A percentile compares a stretch with the other conserved stretches of the same genome.
Conservation (phyloP, 805 yeast genomes). For the Cyberlindnera xishuangbannaensis region DNA sequence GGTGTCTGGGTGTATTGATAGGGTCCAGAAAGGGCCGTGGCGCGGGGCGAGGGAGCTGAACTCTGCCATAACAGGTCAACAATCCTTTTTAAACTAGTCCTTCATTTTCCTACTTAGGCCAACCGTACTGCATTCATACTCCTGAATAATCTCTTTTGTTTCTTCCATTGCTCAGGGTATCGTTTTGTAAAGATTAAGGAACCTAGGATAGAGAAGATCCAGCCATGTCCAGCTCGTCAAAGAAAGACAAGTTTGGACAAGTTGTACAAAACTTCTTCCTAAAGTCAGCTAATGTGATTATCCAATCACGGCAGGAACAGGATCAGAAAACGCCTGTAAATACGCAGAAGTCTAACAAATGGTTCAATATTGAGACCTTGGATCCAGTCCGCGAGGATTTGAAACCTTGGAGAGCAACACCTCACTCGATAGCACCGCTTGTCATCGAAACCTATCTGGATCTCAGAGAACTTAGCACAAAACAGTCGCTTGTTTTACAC, state of each 20-base stretch:
- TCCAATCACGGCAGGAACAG: constrained; percentile 35
- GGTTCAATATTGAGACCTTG: constrained; percentile 55
- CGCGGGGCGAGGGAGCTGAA: too few relatives aligned
- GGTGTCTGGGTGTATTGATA: too few relatives aligned
- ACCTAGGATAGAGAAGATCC: too few relatives aligned
- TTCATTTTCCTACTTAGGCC: too few relatives aligned
- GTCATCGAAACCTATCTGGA: constrained; percentile 82
- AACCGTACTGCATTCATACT: too few relatives aligned
- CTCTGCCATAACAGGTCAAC: too few relatives aligned
- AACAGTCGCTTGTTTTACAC: constrained; percentile 52
- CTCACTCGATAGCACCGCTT: constrained; percentile 59
- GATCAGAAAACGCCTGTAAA: background rate
- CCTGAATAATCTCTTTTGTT: too few relatives aligned
- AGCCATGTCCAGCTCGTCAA: background rate
- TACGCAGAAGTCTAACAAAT: constrained; percentile 38
- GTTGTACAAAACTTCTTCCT: constrained; percentile 49
- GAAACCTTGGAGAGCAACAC: constrained; percentile 48
- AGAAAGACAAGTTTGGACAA: constrained; percentile 23
- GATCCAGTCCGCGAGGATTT: constrained; percentile 48
- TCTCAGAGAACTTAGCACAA: constrained; percentile 47
- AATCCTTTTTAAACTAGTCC: too few relatives aligned
- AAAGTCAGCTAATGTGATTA: constrained; percentile 53
- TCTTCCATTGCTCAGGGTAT: too few relatives aligned
- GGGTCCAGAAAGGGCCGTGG: too few relatives aligned
- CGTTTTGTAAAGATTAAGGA: too few relatives aligned